Evolutionary conservation across 352 stramenopile genomes (phyloP).

Genomic region (Pythium phragmitis): DNA sequence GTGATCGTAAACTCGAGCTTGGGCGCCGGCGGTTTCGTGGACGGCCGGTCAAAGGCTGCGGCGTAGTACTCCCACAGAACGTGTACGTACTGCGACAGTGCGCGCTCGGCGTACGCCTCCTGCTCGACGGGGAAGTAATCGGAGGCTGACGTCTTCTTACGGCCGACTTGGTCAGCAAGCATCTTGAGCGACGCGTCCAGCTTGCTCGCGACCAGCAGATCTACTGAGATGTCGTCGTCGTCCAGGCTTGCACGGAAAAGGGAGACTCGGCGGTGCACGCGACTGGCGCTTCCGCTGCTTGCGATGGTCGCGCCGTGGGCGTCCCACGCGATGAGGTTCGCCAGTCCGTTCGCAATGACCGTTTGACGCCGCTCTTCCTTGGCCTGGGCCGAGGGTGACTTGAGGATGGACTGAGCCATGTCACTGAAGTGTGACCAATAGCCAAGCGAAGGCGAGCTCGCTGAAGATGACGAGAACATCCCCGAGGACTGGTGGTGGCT

Average conservation of each 20-base stretch:
- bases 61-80: constrained; percentile 86
- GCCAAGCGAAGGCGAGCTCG: constrained; percentile 32
- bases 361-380: constrained; percentile 16
- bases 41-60: constrained; percentile 53
- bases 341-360: constrained; percentile 38
- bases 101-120: constrained; percentile 73
- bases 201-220: constrained; percentile 81
- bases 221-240: constrained; percentile 80
- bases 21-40: constrained; percentile 49
- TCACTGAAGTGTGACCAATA: constrained; percentile 79
- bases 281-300: neutral
- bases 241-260: constrained; percentile 76
- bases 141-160: neutral
- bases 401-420: constrained; percentile 68
- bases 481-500: neutral
- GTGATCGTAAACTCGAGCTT: constrained; percentile 84
- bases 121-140: constrained; percentile 63
- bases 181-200: constrained; percentile 87
- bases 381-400: constrained; percentile 12
- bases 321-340: constrained; percentile 70
- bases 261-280: constrained; percentile 31
- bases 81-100: constrained; percentile 72
- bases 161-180: constrained; percentile 67
- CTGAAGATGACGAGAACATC: constrained; percentile 4
- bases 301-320: constrained; percentile 41